Evolutionary conservation across 495 filamentous ascomycete genomes (phyloP).

Genomic region (Neurospora africana): DNA sequence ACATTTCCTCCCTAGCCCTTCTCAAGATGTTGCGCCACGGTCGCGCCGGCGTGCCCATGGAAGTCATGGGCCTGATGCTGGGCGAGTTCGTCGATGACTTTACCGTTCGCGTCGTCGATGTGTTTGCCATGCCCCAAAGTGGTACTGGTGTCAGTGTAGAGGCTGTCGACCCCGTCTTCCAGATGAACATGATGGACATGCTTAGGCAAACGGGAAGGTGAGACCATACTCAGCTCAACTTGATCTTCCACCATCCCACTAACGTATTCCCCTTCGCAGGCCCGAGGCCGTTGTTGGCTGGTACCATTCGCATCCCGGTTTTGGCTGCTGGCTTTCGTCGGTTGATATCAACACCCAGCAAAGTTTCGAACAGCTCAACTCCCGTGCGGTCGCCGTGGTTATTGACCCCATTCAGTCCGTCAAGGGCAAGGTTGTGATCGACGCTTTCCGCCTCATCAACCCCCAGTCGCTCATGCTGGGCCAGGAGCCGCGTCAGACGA

Average conservation of each 20-base stretch:
- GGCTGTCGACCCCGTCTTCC: conserved; percentile 95
- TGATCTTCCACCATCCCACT: conserved; percentile 2
- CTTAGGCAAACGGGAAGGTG: conserved; percentile 91
- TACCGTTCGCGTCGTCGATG: conserved; percentile 93
- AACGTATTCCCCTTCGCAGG: conserved; percentile 33
- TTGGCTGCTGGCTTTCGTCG: conserved; percentile 96
- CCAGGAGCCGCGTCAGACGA: conserved; percentile 96
- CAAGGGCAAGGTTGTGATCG: conserved; percentile 98
- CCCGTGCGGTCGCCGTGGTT: conserved; percentile 92
- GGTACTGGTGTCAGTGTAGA: conserved; percentile 98
- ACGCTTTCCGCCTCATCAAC: conserved; percentile 98
- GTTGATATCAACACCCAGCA: conserved; percentile 99
- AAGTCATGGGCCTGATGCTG: conserved; percentile 99
- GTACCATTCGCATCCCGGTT: conserved; percentile 99
- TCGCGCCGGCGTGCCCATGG: conserved; percentile 96
- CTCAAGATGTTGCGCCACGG: conserved; percentile 98
- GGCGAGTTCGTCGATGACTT: conserved; percentile 99
- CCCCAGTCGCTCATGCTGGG: conserved; percentile 97
- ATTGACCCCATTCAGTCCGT: conserved; percentile 98
- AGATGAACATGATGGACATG: conserved; percentile 99
- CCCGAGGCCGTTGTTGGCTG: conserved; percentile 96
- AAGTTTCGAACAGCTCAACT: conserved; percentile 94
- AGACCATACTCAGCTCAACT: conserved; percentile 12
- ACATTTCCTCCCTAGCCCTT: conserved; percentile 94
- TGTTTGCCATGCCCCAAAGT: conserved; percentile 99